phyloP scores from a whole-genome alignment of 768 basidiomycete genomes.

The Amanita brunnescens region DNA sequence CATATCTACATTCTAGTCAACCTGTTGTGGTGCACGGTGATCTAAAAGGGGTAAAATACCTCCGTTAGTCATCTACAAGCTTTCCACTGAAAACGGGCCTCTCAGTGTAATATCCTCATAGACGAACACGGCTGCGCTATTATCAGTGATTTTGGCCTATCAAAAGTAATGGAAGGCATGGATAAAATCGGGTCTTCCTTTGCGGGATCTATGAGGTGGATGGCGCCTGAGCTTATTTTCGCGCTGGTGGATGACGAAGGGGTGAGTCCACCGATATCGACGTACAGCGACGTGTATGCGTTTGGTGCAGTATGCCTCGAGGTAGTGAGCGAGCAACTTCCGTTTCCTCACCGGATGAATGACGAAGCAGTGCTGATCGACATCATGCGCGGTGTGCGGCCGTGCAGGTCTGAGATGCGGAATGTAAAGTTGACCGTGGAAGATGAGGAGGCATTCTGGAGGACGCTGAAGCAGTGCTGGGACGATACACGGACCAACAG shows the following conservation, averaged over 20 bases:
- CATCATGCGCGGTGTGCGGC: constrained; percentile 42
- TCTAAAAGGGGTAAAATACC: constrained; percentile 41
- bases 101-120: constrained; percentile 51
- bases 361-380: constrained; percentile 50
- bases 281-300: constrained; percentile 49
- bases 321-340: constrained; percentile 43
- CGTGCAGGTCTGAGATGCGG: constrained; percentile 25
- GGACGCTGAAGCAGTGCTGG: constrained; percentile 39
- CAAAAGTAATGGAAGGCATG: constrained; percentile 49
- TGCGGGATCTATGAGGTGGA: constrained; percentile 43
- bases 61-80: constrained; percentile 5
- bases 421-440: constrained; percentile 17
- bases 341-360: constrained; percentile 44
- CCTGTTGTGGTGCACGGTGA: constrained; percentile 54
- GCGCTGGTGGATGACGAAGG: constrained; percentile 42
- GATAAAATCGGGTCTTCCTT: constrained; percentile 33
- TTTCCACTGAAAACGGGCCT: not conserved
- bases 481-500: constrained; percentile 24
- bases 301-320: constrained; percentile 46
- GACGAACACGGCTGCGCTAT: constrained; percentile 41
- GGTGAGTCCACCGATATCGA: constrained; percentile 35
- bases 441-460: constrained; percentile 33
- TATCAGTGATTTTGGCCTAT: constrained; percentile 57
- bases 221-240: constrained; percentile 51
- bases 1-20: constrained; percentile 47